Conservation (phyloP, 805 yeast genomes). For the Candida cerambycidarum region DNA sequence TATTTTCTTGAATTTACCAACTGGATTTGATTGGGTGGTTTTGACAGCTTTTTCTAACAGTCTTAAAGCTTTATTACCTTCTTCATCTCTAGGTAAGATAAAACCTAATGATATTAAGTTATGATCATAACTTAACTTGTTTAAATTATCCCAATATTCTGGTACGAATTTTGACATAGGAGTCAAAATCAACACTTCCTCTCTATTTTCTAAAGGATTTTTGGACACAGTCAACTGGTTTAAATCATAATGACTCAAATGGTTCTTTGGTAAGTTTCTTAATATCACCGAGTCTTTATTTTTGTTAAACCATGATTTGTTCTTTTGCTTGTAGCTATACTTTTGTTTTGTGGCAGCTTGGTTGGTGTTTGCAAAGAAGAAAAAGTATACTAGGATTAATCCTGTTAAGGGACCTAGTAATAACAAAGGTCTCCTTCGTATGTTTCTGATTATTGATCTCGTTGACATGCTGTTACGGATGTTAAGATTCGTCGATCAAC, state of each 20-base stretch:
- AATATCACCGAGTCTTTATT: constrained; percentile 50
- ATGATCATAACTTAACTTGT: constrained; percentile 78
- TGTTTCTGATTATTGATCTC: constrained; percentile 42
- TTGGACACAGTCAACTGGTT: constrained; percentile 73
- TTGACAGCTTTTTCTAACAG: constrained; percentile 75
- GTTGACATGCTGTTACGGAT: constrained; percentile 5
- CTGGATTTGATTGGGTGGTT: constrained; percentile 58
- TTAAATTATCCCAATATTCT: constrained; percentile 84
- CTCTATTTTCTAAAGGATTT: constrained; percentile 71
- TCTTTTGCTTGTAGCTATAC: constrained; percentile 47
- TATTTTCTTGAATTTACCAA: constrained; percentile 73
- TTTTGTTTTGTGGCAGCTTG: constrained; percentile 26
- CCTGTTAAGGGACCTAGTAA: constrained; percentile 47
- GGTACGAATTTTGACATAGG: constrained; percentile 87
- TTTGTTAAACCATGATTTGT: constrained; percentile 46
- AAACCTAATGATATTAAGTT: constrained; percentile 85
- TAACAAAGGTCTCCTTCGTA: constrained; percentile 60
- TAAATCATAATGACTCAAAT: constrained; percentile 80
- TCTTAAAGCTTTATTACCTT: constrained; percentile 79
- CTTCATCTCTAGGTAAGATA: constrained; percentile 77
- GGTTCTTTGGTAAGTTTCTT: constrained; percentile 64
- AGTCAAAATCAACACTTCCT: constrained; percentile 80
- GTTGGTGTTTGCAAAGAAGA: constrained; percentile 29
- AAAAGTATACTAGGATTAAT: constrained; percentile 41
- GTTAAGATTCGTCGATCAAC: neutral